phyloP scores from a whole-genome alignment of 768 basidiomycete genomes.

The Lyophyllum shimeji region DNA sequence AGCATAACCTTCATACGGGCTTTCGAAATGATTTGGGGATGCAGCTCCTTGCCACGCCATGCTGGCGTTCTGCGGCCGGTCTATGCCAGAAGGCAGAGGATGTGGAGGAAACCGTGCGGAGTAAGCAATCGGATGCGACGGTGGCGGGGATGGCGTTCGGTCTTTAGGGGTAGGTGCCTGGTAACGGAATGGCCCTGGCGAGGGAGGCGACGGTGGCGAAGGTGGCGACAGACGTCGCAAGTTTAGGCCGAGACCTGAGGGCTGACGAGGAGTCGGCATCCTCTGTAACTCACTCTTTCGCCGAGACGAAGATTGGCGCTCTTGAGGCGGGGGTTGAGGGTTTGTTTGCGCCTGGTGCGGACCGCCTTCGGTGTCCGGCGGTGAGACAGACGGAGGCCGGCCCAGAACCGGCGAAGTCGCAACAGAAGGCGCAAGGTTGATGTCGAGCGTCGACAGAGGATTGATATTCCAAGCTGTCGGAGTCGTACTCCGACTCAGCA shows the following conservation, averaged over 20 bases:
- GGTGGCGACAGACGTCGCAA: background rate
- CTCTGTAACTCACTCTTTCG: background rate
- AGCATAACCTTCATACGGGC: background rate
- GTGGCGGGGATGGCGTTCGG: background rate
- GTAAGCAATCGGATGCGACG: background rate
- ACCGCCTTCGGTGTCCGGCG: background rate
- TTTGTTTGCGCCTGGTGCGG: background rate
- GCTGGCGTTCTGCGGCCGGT: background rate
- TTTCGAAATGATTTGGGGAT: background rate
- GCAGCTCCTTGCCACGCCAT: background rate
- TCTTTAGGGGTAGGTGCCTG: background rate
- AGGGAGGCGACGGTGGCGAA: background rate
- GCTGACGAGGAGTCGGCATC: background rate
- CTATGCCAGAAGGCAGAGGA: background rate
- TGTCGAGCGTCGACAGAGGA: background rate
- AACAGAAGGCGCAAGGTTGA: background rate
- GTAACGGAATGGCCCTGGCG: background rate
- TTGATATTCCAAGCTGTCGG: background rate
- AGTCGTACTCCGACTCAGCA: background rate
- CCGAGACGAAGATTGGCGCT: background rate
- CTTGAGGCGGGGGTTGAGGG: background rate
- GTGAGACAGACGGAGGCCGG: background rate
- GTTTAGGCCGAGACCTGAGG: background rate
- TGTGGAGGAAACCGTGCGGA: background rate
- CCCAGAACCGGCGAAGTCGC: background rate